These are phyloP conservation scores for Penicillium hesseltinei DNA, from an alignment of 2,329 filamentous ascomycete species.

Conservation along the genomic window DNA sequence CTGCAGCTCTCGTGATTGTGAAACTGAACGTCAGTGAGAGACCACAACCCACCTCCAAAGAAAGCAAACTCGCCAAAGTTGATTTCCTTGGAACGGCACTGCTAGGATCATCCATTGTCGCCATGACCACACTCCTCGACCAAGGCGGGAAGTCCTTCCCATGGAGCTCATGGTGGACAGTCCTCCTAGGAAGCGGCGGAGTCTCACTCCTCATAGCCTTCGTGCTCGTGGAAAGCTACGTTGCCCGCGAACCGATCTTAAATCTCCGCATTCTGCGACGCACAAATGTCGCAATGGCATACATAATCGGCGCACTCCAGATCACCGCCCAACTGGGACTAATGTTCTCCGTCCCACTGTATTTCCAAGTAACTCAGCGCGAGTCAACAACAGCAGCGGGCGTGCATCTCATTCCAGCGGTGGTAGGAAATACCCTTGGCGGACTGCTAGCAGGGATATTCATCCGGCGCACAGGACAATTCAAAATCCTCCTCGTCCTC, in stretches of 20 bases:
- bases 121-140: slow-evolving; percentile 49
- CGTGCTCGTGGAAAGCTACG: slow-evolving; percentile 30
- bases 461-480: slow-evolving; percentile 60
- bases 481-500: slow-evolving; percentile 55
- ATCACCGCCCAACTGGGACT: slow-evolving; percentile 59
- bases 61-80: slow-evolving; percentile 47
- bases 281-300: slow-evolving; percentile 31
- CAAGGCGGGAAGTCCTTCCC: slow-evolving; percentile 47
- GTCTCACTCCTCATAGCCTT: slow-evolving; percentile 25
- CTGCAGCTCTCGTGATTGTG: slow-evolving; percentile 43
- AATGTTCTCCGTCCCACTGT: slow-evolving; percentile 66
- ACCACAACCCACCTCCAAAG: not conserved
- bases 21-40: slow-evolving; percentile 37
- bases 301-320: slow-evolving; percentile 52
- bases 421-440: slow-evolving; percentile 64
- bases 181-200: slow-evolving; percentile 16
- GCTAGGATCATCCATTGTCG: slow-evolving; percentile 45
- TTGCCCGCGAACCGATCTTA: slow-evolving; percentile 38
- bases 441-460: slow-evolving; percentile 59
- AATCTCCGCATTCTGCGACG: slow-evolving; percentile 34
- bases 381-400: slow-evolving; percentile 59
- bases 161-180: slow-evolving; percentile 28
- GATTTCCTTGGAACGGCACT: slow-evolving; percentile 59
- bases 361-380: slow-evolving; percentile 64
- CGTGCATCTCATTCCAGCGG: slow-evolving; percentile 64